Evolutionary conservation across 306 rosid species (phyloP).

Genomic region (Vicia villosa): DNA sequence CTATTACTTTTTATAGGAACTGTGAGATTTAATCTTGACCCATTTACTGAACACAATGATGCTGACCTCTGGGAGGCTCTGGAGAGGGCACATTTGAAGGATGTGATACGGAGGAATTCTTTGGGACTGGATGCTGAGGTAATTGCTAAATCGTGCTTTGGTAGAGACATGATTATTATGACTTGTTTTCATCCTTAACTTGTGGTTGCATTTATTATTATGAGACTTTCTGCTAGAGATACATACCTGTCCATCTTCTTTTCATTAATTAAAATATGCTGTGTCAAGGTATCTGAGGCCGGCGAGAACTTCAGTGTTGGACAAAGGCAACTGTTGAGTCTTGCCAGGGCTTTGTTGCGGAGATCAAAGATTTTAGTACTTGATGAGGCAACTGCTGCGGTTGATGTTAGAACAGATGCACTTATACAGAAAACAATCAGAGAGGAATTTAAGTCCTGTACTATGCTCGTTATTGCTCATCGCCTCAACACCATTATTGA

Average conservation of each 20-base stretch:
- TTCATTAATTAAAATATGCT: conserved; percentile 31
- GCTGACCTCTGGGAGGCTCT: conserved; percentile 97
- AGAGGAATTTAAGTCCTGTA: conserved; percentile 86
- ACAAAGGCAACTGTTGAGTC: conserved; percentile 91
- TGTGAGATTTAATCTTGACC: conserved; percentile 87
- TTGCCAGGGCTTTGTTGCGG: conserved; percentile 80
- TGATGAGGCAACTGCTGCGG: conserved; percentile 97
- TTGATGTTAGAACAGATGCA: conserved; percentile 94
- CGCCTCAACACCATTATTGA: conserved; percentile 91
- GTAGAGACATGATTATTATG: not conserved
- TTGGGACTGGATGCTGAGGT: conserved; percentile 93
- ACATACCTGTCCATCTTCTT: not conserved
- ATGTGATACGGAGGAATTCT: conserved; percentile 72
- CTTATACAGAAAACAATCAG: conserved; percentile 88
- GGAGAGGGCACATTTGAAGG: conserved; percentile 90
- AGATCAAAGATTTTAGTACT: conserved; percentile 93
- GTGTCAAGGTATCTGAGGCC: conserved; percentile 78
- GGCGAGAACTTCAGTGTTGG: conserved; percentile 98
- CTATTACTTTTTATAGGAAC: conserved; percentile 57
- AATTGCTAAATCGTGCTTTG: conserved; percentile 21
- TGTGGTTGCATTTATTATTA: conserved; percentile 2
- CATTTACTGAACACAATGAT: conserved; percentile 80
- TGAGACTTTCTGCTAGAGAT: conserved; percentile 2
- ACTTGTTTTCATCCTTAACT: not conserved
- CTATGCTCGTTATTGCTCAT: conserved; percentile 93